Conservation (phyloP, 768 basidiomycete genomes). For the Leccinum aurantiacum region DNA sequence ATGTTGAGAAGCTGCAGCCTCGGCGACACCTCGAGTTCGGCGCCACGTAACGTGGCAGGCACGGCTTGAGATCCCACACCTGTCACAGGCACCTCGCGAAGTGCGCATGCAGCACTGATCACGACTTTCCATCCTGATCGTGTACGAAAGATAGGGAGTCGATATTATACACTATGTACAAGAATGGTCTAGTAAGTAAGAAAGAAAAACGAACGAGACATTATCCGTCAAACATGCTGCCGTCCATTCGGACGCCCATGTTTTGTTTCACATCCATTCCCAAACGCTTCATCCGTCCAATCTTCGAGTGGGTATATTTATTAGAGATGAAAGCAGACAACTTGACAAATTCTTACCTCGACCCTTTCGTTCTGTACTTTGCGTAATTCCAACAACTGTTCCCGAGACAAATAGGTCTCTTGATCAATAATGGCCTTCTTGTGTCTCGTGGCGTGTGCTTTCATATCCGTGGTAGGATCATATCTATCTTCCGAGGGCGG, state of each 20-base stretch:
- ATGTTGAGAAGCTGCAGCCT: constrained; percentile 12
- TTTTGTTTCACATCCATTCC: constrained; percentile 86
- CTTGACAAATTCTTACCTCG: constrained; percentile 49
- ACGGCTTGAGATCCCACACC: background rate
- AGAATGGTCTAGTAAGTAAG: background rate
- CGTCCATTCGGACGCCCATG: constrained; percentile 88
- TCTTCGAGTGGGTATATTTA: constrained; percentile 38
- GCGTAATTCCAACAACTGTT: constrained; percentile 79
- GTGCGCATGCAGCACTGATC: constrained; percentile 8
- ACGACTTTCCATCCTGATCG: background rate
- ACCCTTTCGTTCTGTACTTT: constrained; percentile 82
- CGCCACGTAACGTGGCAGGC: constrained; percentile 8
- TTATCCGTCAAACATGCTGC: constrained; percentile 53
- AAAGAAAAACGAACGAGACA: background rate
- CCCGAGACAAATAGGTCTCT: constrained; percentile 74
- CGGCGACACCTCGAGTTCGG: constrained; percentile 3
- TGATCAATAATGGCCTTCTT: constrained; percentile 66
- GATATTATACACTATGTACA: background rate
- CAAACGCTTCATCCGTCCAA: constrained; percentile 80
- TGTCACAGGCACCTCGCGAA: constrained; percentile 13
- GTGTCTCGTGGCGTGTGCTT: constrained; percentile 66
- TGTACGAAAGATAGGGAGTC: background rate
- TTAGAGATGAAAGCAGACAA: background rate
- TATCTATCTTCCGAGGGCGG: constrained; percentile 72
- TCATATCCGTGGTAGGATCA: constrained; percentile 83